Evolutionary conservation across 1,284 basidiomycete species (phyloP).

Genomic region (Athelia sp.): DNA sequence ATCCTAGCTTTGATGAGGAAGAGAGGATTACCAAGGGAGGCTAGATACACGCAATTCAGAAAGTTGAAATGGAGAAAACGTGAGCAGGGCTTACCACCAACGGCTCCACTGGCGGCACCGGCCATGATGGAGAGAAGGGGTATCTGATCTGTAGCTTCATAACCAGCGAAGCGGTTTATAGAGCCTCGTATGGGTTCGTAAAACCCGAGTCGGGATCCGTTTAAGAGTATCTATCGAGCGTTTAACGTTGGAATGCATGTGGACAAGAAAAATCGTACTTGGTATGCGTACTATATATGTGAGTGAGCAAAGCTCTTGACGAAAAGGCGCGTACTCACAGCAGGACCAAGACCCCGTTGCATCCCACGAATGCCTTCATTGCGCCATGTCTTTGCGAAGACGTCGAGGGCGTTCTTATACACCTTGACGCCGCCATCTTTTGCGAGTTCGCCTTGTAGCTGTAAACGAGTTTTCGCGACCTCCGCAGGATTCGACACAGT

Average conservation of each 20-base stretch:
- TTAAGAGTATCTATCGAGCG: conserved; percentile 72
- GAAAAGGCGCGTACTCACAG: conserved; percentile 50
- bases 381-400: conserved; percentile 83
- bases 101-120: conserved; percentile 84
- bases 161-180: conserved; percentile 70
- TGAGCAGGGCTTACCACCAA: conserved; percentile 64
- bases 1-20: conserved; percentile 97
- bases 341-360: conserved; percentile 87
- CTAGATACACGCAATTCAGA: conserved; percentile 30
- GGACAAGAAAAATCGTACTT: conserved; percentile 39
- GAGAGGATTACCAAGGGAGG: conserved; percentile 88
- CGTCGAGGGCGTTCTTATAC: conserved; percentile 88
- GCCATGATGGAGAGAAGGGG: conserved; percentile 76
- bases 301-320: conserved; percentile 14
- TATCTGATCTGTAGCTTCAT: conserved; percentile 59
- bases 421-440: conserved; percentile 72
- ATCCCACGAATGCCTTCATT: conserved; percentile 89
- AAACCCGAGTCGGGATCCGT: conserved; percentile 93
- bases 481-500: conserved; percentile 85
- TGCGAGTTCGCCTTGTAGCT: conserved; percentile 90
- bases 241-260: conserved; percentile 5
- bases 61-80: conserved; percentile 2
- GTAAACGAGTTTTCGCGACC: conserved; percentile 91
- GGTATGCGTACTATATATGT: conserved; percentile 77
- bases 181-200: conserved; percentile 87